Evolutionary conservation across 192 early-diverging fungal species (phyloP).

Genomic region (Pilaira anomala): DNA sequence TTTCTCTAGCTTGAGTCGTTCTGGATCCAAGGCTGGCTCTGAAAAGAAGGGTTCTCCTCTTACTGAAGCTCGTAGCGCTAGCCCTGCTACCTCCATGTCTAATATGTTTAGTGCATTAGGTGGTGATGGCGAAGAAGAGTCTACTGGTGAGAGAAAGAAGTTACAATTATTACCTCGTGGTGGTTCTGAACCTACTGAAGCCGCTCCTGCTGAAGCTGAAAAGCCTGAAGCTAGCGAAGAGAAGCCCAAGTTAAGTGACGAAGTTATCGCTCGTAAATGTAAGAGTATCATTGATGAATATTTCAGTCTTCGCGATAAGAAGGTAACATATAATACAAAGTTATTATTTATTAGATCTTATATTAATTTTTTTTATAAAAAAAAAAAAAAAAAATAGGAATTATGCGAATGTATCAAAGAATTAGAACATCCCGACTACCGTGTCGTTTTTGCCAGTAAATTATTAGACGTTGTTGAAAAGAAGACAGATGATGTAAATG

Average conservation of each 20-base stretch:
- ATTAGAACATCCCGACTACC: slow-evolving; percentile 16
- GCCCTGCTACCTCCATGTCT: slow-evolving; percentile 24
- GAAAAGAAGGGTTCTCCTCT: slow-evolving; percentile 15
- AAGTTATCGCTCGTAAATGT: slow-evolving; percentile 20
- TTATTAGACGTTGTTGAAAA: slow-evolving; percentile 25
- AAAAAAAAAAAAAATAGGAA: no score
- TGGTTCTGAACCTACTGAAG: not conserved
- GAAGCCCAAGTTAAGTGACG: slow-evolving; percentile 23
- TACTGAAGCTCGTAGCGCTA: slow-evolving; percentile 16
- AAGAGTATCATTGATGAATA: slow-evolving; percentile 38
- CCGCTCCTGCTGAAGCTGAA: not conserved
- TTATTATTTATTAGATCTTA: not conserved
- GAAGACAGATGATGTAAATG: slow-evolving; percentile 24
- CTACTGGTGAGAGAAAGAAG: slow-evolving; percentile 16
- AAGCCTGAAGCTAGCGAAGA: slow-evolving; percentile 1
- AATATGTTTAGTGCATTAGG: slow-evolving; percentile 35
- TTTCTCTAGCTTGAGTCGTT: slow-evolving; percentile 25
- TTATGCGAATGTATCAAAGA: slow-evolving; percentile 25
- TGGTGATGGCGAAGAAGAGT: slow-evolving; percentile 21
- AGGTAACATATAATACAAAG: slow-evolving; percentile 13
- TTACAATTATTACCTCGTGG: slow-evolving; percentile 32
- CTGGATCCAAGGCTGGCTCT: slow-evolving; percentile 12
- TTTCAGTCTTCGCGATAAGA: slow-evolving; percentile 30
- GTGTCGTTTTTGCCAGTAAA: slow-evolving; percentile 18
- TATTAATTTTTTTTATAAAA: not conserved